phyloP scores from a whole-genome alignment of 2,329 filamentous ascomycete genomes.

The Diaporthe helianthi region DNA sequence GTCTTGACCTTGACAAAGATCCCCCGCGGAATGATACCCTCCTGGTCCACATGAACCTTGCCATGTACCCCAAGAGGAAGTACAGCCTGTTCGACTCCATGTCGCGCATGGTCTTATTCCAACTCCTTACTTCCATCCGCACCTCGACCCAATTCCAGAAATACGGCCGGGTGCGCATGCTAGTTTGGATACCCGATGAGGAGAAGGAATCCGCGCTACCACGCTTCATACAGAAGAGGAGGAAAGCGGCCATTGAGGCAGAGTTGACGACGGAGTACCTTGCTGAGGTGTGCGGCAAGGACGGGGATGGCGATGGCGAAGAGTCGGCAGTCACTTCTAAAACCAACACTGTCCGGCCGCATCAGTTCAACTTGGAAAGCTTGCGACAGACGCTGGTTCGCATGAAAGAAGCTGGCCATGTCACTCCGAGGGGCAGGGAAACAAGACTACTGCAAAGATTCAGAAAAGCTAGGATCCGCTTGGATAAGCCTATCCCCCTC shows the following conservation, averaged over 20 bases:
- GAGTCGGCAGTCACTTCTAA: background rate
- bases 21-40: slow-evolving; percentile 72
- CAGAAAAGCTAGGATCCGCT: slow-evolving; percentile 38
- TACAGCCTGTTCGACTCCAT: slow-evolving; percentile 64
- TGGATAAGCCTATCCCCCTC: slow-evolving; percentile 35
- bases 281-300: slow-evolving; percentile 61
- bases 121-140: slow-evolving; percentile 67
- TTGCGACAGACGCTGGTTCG: slow-evolving; percentile 47
- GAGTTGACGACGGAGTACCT: slow-evolving; percentile 68
- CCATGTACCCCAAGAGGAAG: slow-evolving; percentile 57
- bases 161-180: slow-evolving; percentile 80
- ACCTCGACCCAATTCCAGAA: slow-evolving; percentile 69
- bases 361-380: slow-evolving; percentile 55
- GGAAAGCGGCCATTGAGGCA: slow-evolving; percentile 62
- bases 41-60: slow-evolving; percentile 74
- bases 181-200: slow-evolving; percentile 72
- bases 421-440: slow-evolving; percentile 54
- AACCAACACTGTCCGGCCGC: slow-evolving; percentile 50
- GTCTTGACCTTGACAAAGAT: slow-evolving; percentile 38
- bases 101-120: slow-evolving; percentile 63
- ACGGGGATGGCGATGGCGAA: slow-evolving; percentile 36
- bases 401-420: slow-evolving; percentile 55
- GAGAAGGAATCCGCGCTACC: slow-evolving; percentile 69
- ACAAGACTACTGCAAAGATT: slow-evolving; percentile 41
- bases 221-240: slow-evolving; percentile 60